Evolutionary conservation across 2,329 filamentous ascomycete genomes (phyloP).

Genomic region (Chaetomiaceae sp.): DNA sequence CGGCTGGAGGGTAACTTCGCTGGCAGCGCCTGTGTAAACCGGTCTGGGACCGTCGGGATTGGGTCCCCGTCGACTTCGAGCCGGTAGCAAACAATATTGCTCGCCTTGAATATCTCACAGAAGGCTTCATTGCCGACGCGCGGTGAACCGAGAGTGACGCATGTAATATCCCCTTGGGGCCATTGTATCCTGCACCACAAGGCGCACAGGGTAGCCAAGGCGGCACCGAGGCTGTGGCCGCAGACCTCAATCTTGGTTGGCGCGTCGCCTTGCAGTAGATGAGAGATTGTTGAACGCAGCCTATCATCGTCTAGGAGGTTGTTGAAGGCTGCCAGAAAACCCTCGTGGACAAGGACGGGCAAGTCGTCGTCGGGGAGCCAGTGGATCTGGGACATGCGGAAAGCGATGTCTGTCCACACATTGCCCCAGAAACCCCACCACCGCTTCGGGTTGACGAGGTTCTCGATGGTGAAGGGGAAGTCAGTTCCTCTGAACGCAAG

Average conservation of each 20-base stretch:
- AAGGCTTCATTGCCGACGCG: conserved; percentile 10
- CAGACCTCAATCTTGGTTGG: conserved; percentile 8
- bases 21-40: conserved; percentile 11
- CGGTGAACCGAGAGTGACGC: conserved; percentile 7
- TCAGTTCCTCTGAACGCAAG: conserved; percentile 12
- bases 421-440: conserved; percentile 16
- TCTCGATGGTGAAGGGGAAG: conserved; percentile 7
- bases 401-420: conserved; percentile 11
- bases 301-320: conserved; percentile 1
- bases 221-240: conserved; percentile 12
- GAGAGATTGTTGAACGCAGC: background rate
- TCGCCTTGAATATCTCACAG: background rate
- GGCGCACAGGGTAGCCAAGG: conserved; percentile 8
- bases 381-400: conserved; percentile 3
- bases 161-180: conserved; percentile 3
- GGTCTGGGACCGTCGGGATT: conserved; percentile 11
- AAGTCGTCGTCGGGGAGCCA: conserved; percentile 3
- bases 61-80: conserved; percentile 4
- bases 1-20: background rate
- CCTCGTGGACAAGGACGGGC: conserved; percentile 6
- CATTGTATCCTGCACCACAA: conserved; percentile 10
- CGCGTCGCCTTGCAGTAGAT: background rate
- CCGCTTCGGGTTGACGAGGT: conserved; percentile 4
- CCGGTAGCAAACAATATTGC: conserved; percentile 3
- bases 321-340: conserved; percentile 12